Conservation (phyloP, 2,329 filamentous ascomycete species). For the Pestalotiopsis sp. region DNA sequence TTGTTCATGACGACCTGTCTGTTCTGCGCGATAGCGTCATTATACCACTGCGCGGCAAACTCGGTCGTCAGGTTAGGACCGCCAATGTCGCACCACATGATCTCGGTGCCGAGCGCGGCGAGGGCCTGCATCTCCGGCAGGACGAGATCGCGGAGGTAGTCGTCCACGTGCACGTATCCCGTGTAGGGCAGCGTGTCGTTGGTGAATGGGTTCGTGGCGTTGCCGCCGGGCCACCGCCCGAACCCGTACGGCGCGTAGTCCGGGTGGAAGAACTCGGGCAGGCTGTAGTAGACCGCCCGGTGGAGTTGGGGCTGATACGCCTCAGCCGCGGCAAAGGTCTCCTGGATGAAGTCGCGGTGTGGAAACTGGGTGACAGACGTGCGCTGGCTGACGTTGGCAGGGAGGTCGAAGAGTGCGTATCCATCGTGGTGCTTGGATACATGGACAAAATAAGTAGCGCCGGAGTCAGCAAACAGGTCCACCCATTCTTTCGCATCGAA, state of each 20-base stretch:
- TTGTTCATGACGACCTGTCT: conserved; percentile 58
- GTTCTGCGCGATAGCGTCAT: conserved; percentile 36
- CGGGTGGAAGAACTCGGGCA: conserved; percentile 54
- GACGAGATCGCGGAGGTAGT: conserved; percentile 47
- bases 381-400: conserved; percentile 37
- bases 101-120: conserved; percentile 45
- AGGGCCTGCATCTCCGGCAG: conserved; percentile 49
- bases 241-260: conserved; percentile 47
- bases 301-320: conserved; percentile 42
- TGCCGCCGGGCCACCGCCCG: conserved; percentile 34
- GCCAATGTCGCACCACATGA: conserved; percentile 54
- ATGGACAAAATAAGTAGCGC: conserved; percentile 47
- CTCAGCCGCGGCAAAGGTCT: conserved; percentile 45
- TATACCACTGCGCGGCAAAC: conserved; percentile 46
- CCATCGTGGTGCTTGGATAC: conserved; percentile 52
- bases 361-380: conserved; percentile 44
- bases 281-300: conserved; percentile 50
- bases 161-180: conserved; percentile 37
- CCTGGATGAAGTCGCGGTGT: conserved; percentile 40
- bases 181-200: conserved; percentile 43
- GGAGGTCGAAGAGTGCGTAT: conserved; percentile 46
- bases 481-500: conserved; percentile 52
- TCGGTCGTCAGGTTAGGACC: conserved; percentile 43
- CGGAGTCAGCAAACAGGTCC: conserved; percentile 38
- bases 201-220: conserved; percentile 47